phyloP scores from a whole-genome alignment of 2,329 filamentous ascomycete genomes.

The Aspergillus tamarii region DNA sequence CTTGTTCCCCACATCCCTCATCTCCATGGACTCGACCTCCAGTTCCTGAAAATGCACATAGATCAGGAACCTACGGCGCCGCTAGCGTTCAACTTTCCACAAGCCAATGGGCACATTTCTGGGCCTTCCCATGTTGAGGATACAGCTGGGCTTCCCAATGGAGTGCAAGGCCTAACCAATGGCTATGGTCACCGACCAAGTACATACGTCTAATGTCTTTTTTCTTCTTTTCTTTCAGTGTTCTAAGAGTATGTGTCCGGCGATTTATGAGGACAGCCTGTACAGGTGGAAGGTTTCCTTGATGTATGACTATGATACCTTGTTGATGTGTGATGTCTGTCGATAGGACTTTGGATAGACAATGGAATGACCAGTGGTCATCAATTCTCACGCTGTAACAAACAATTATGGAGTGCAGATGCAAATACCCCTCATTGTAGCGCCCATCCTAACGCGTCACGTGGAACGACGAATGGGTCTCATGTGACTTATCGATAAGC shows the following conservation, averaged over 20 bases:
- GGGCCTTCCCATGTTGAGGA: constrained; percentile 24
- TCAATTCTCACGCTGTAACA: neutral
- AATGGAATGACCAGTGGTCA: constrained; percentile 11
- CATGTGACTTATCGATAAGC: constrained; percentile 5
- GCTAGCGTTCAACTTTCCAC: constrained; percentile 21
- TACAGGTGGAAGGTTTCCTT: constrained; percentile 38
- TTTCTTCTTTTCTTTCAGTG: constrained; percentile 29
- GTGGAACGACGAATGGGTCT: neutral
- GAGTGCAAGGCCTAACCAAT: constrained; percentile 38
- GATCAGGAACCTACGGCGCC: constrained; percentile 37
- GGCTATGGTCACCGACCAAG: constrained; percentile 41
- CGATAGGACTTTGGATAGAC: constrained; percentile 22
- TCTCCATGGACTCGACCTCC: constrained; percentile 46
- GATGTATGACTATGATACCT: constrained; percentile 50
- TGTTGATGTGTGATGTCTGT: constrained; percentile 30
- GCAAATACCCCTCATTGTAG: constrained; percentile 1
- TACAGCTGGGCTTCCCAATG: constrained; percentile 21
- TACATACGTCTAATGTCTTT: constrained; percentile 45
- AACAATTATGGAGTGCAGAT: neutral
- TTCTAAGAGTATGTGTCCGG: constrained; percentile 15
- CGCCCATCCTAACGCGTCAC: neutral
- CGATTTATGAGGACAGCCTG: constrained; percentile 20
- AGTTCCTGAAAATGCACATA: constrained; percentile 46
- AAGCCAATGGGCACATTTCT: constrained; percentile 36
- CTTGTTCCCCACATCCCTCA: constrained; percentile 53